These are phyloP conservation scores for Lachancea mirantina DNA, from an alignment of 805 yeast genomes.

Conservation along the genomic window DNA sequence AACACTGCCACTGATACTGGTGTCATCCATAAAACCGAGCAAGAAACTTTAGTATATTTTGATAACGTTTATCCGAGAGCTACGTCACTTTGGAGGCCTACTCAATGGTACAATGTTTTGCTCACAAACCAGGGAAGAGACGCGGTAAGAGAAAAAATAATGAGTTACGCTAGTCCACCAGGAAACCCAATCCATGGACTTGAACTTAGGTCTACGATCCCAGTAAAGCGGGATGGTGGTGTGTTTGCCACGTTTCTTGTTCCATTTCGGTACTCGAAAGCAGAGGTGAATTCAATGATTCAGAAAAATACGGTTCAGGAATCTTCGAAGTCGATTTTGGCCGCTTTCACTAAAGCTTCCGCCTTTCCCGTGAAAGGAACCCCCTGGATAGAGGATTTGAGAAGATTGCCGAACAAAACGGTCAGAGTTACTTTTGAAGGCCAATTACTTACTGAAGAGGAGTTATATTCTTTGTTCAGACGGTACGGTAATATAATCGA, in stretches of 20 bases:
- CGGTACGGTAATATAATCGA: constrained; percentile 81
- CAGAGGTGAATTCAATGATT: constrained; percentile 48
- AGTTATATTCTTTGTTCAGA: constrained; percentile 70
- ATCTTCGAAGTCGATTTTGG: constrained; percentile 32
- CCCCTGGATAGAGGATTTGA: constrained; percentile 95
- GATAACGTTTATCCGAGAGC: constrained; percentile 48
- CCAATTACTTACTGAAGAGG: constrained; percentile 66
- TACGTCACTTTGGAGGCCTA: constrained; percentile 39
- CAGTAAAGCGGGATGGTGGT: constrained; percentile 83
- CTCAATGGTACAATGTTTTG: constrained; percentile 37
- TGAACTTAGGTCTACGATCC: constrained; percentile 52
- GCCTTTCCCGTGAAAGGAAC: constrained; percentile 77
- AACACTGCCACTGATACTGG: constrained; percentile 51
- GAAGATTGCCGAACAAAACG: constrained; percentile 60
- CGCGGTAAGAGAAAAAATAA: constrained; percentile 35
- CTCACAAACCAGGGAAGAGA: constrained; percentile 32
- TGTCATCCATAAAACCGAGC: constrained; percentile 42
- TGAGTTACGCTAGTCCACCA: constrained; percentile 34
- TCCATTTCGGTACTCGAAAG: constrained; percentile 43
- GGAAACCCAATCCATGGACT: constrained; percentile 35
- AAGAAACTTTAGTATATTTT: constrained; percentile 49
- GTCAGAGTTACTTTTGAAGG: constrained; percentile 73
- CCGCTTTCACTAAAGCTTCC: constrained; percentile 43
- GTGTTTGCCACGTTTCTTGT: constrained; percentile 76
- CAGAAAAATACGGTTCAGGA: constrained; percentile 39